Conservation (phyloP, 164 flowering plant genomes). For the Paratinospora sagittata region DNA sequence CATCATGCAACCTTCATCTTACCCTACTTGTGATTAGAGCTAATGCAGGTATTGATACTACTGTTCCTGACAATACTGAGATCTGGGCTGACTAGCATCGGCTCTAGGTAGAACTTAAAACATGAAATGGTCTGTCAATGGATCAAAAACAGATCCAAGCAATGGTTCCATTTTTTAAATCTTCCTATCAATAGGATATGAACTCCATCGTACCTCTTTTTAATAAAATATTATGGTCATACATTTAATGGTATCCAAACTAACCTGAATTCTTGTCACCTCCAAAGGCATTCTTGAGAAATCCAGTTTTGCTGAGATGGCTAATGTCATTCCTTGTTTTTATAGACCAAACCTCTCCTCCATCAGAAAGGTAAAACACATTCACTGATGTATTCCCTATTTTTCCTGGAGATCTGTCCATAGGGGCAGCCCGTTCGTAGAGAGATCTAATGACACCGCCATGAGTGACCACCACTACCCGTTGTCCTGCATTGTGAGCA, state of each 20-base stretch:
- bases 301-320: slow-evolving; percentile 55
- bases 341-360: slow-evolving; percentile 48
- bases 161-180: neutral
- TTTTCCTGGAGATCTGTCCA: slow-evolving; percentile 34
- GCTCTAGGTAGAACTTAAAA: too few species aligned
- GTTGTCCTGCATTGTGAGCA: slow-evolving; percentile 58
- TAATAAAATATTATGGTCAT: neutral
- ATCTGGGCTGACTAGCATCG: too few species aligned
- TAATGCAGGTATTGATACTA: too few species aligned
- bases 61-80: too few species aligned
- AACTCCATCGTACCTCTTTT: neutral
- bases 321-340: slow-evolving; percentile 70
- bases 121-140: neutral
- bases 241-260: slow-evolving; percentile 4
- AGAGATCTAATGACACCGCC: slow-evolving; percentile 67
- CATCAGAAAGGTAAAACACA: slow-evolving; percentile 49
- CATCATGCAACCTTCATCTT: too few species aligned
- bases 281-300: slow-evolving; percentile 63
- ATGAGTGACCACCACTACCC: slow-evolving; percentile 78
- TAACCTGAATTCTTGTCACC: slow-evolving; percentile 76
- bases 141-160: neutral
- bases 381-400: slow-evolving; percentile 60
- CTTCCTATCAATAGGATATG: neutral
- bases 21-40: too few species aligned
- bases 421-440: slow-evolving; percentile 45